Conservation (phyloP, 2,329 filamentous ascomycete genomes). For the Phaeosphaeriaceae sp. region DNA sequence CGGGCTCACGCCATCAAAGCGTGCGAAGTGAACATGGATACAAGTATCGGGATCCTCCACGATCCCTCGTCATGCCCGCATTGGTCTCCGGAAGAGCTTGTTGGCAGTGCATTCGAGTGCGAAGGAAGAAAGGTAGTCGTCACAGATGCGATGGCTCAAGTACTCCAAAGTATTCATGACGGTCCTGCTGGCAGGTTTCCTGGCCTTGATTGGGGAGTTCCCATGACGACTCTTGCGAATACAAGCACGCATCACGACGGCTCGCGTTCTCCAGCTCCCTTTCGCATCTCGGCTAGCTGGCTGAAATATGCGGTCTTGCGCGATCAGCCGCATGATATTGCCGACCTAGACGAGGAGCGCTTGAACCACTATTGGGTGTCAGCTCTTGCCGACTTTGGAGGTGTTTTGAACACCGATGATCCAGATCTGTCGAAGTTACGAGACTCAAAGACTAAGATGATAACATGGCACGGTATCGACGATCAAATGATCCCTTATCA, state of each 20-base stretch:
- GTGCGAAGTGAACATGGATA: constrained; percentile 38
- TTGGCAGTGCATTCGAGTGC: constrained; percentile 26
- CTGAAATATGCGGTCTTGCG: constrained; percentile 24
- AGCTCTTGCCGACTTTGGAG: constrained; percentile 26
- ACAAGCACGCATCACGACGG: constrained; percentile 22
- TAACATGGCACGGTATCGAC: constrained; percentile 37
- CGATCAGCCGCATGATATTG: constrained; percentile 17
- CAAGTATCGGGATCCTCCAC: constrained; percentile 43
- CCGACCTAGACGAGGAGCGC: constrained; percentile 18
- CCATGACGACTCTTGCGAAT: constrained; percentile 17
- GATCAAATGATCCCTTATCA: constrained; percentile 35
- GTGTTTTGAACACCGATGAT: constrained; percentile 28
- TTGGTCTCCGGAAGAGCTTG: constrained; percentile 24
- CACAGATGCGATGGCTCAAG: constrained; percentile 26
- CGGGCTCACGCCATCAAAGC: constrained; percentile 23
- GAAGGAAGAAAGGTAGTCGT: constrained; percentile 24
- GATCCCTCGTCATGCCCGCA: constrained; percentile 31
- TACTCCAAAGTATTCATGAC: constrained; percentile 23
- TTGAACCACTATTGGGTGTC: constrained; percentile 26
- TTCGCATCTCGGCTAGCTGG: constrained; percentile 24
- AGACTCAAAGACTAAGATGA: constrained; percentile 31
- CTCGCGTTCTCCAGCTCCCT: constrained; percentile 21
- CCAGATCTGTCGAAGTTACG: constrained; percentile 32
- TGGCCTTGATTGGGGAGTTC: constrained; percentile 23
- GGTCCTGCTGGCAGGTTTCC: constrained; percentile 21